Evolutionary conservation across 169 alveolate species (phyloP).

Genomic region (Eimeria mitis): DNA sequence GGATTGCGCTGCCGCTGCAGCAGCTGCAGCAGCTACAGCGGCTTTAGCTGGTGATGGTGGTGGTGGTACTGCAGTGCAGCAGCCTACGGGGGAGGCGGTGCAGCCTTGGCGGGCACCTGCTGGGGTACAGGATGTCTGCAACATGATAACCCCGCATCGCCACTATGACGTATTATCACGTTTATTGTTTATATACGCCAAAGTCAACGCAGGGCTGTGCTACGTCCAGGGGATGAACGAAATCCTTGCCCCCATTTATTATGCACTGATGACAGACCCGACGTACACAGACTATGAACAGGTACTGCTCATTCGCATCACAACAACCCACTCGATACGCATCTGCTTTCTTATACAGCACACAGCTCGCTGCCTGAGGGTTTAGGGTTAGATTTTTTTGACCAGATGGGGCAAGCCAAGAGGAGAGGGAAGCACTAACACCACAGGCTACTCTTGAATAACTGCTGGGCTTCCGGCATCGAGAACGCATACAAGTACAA

Average conservation of each 20-base stretch:
- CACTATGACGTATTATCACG: slow-evolving; percentile 88
- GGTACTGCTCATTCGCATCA: slow-evolving; percentile 5
- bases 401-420: background rate
- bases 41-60: background rate
- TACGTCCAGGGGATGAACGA: slow-evolving; percentile 94
- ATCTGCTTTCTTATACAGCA: background rate
- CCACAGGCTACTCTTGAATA: background rate
- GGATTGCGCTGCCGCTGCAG: slow-evolving; percentile 8
- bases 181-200: slow-evolving; percentile 91
- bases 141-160: slow-evolving; percentile 72
- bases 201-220: slow-evolving; percentile 88
- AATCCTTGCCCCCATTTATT: slow-evolving; percentile 91
- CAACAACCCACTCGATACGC: background rate
- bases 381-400: background rate
- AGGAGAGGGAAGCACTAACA: too few relatives aligned
- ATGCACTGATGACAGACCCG: slow-evolving; percentile 84
- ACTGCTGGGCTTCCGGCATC: background rate
- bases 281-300: slow-evolving; percentile 73
- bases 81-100: background rate
- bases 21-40: slow-evolving; percentile 12
- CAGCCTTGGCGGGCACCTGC: slow-evolving; percentile 84
- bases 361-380: background rate
- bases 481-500: background rate
- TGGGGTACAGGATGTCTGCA: slow-evolving; percentile 82
- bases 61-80: background rate